Evolutionary conservation across 2,329 filamentous ascomycete genomes (phyloP), one percentile per base, ranked within the genome.

Genomic region (Lojkania enalia): DNA sequence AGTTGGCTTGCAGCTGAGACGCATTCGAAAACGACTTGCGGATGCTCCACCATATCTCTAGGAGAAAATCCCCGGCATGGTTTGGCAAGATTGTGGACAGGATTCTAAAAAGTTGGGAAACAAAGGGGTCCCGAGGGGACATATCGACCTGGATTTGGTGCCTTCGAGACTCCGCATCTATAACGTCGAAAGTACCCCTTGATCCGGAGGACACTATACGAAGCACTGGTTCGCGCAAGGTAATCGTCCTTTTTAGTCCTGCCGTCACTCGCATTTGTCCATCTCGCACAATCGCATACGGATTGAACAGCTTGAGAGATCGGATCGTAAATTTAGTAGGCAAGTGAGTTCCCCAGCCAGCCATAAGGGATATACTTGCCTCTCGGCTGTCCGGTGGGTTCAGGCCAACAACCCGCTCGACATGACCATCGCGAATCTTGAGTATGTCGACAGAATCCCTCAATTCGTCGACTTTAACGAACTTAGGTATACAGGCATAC

Each of bases 1-100:
- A 46, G 30, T 55, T 54, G 6, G 33, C 37, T 7, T 44, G 46
- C 23, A 51, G 41, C 9, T 40, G 18, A 18, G 42, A 15, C 15
- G 58, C 51, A 2, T 38, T 42, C 6, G 55, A 39, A 3, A 64
- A 36, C 18, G 49, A 49, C 23, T 59, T 64, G 20, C 61, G 61
- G 20, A 69, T 62, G 32, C 60, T 63, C 68, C 69, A 72, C 65
- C 66, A 72, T 13, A 70, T 60, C 29, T 67, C 61, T 6, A 71
- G 48, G 6, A 72, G 51, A 21, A 69, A 63, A 30, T 71, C 66
- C 2, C 68, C 68, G 14, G 58, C 49, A 35, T 67, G 56, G 21
- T 67, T 61, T 9, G 69, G 65, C 11, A 72, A 50, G 11, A 70
- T 59, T 7, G 56, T 63, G 2, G 58, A 54, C 14, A 69, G 50